Evolutionary conservation across 768 basidiomycete genomes (phyloP), one percentile per base, ranked within the genome.

Genomic region (Hygrocybe punicea): DNA sequence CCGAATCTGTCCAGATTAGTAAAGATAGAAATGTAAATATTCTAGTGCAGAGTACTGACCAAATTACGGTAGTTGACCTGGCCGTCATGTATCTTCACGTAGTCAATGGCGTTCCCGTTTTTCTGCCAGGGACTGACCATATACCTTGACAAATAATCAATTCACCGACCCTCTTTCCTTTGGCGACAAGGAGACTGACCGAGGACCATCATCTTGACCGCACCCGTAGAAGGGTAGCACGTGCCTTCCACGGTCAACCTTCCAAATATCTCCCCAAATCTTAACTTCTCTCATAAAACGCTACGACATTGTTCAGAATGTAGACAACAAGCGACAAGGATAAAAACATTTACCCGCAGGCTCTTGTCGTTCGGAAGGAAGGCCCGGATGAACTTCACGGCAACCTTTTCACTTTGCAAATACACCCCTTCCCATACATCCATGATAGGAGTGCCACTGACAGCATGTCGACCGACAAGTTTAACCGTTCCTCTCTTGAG

Each of bases 211-310:
- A 17, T 71, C 72, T 58, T 78, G 77, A 54, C 80, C 79, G 60
- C 79, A 82, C 1, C 83, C 83, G 58, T 81, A 83, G 54, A 84
- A 82, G 1, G 83, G 83, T 2, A 84, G 72, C 45, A 83, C 79
- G 51, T 82, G 74, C 42, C 68, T 69, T 16, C 83, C 83, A 40
- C 70, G 73, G 57, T 84, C 83, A 10, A 67, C 65, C 51, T 76
- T 75, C 81, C 81, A 84, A 23, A 84, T 71, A 36, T 75, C 71
- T 29, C 73, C 71, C 83, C 83, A 84, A 24, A 84, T 81, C 14
- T 76, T 73, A 6, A 78, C 80, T 64, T 84, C 83, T n/a, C 81
- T 66, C 53, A 71, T 71, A 60, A 84, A 83, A 21, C 83, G 72
- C 81, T 84, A 58, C 45, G 25, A 39, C 59, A 17, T n/a, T n/a